Conservation (phyloP, 306 rosid genomes). For the Ormosia emarginata region DNA sequence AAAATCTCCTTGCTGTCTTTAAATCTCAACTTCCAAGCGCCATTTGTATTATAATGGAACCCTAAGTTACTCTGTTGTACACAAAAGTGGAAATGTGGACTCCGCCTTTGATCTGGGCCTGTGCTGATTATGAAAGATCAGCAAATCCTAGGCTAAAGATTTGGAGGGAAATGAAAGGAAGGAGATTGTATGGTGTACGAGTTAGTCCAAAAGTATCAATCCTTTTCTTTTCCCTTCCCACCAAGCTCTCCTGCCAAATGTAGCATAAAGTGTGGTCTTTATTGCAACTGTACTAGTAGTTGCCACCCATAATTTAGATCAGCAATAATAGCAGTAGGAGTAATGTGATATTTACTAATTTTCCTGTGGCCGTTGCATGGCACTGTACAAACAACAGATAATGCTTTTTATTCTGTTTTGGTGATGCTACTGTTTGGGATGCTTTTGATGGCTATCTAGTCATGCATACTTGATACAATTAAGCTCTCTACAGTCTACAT, state of each 20-base stretch:
- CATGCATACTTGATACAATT: not conserved
- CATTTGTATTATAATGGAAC: not conserved
- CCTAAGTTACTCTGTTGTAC: not conserved
- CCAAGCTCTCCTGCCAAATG: not conserved
- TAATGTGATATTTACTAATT: not conserved
- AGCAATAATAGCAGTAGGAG: not conserved
- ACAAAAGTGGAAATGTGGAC: not conserved
- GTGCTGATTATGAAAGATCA: not conserved
- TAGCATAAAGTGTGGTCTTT: not conserved
- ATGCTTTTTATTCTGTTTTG: not conserved
- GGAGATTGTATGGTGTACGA: not conserved
- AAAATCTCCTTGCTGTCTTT: not conserved
- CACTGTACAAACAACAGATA: not conserved
- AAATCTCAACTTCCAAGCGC: not conserved
- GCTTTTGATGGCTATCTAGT: not conserved
- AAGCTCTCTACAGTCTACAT: not conserved
- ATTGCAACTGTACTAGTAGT: not conserved
- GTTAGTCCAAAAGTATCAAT: not conserved
- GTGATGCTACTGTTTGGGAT: not conserved
- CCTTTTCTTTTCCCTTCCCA: not conserved
- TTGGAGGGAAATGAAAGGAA: not conserved
- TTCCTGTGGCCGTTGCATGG: not conserved
- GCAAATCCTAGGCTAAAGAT: not conserved
- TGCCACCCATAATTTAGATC: not conserved
- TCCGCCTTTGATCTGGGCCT: not conserved